Conservation (phyloP, 306 rosid species). For the Vigna reflexopilosa region DNA sequence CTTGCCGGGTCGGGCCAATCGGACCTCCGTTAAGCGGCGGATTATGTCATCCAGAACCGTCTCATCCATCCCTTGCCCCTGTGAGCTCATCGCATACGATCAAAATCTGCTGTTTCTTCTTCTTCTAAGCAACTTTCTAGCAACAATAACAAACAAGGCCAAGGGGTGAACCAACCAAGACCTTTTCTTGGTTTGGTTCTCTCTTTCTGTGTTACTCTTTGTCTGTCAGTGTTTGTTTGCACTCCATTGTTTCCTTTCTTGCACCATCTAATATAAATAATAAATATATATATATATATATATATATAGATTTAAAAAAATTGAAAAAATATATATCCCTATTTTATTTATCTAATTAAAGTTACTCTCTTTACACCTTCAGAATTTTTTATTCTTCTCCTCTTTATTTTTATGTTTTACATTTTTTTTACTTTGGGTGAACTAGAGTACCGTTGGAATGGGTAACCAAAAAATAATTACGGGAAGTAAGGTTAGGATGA, state of each 20-base stretch:
- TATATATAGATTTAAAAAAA: no score
- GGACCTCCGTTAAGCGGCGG: conserved; percentile 81
- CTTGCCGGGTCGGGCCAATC: conserved; percentile 82
- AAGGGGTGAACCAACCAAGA: conserved; percentile 49
- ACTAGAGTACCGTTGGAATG: no score
- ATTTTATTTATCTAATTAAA: no score
- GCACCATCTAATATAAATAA: not conserved
- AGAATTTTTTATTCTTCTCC: no score
- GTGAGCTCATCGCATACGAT: conserved; percentile 58
- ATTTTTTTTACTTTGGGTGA: no score
- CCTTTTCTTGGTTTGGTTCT: conserved; percentile 28
- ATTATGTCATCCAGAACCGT: conserved; percentile 87
- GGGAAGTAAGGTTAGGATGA: no score
- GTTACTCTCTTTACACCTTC: no score
- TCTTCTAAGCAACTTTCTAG: not conserved
- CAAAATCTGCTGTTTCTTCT: conserved; percentile 3
- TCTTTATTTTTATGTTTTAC: no score
- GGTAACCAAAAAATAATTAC: no score
- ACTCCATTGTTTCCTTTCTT: conserved; percentile 24
- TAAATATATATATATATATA: no score
- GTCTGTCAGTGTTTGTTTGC: not conserved
- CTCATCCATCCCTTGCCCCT: conserved; percentile 69
- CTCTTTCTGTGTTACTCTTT: conserved; percentile 18
- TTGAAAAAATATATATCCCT: no score
- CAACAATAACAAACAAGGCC: conserved; percentile 16